Evolutionary conservation across 208 protist genomes (phyloP), one percentile per base, ranked within the genome.

Genomic region (Leishmania braziliensis): DNA sequence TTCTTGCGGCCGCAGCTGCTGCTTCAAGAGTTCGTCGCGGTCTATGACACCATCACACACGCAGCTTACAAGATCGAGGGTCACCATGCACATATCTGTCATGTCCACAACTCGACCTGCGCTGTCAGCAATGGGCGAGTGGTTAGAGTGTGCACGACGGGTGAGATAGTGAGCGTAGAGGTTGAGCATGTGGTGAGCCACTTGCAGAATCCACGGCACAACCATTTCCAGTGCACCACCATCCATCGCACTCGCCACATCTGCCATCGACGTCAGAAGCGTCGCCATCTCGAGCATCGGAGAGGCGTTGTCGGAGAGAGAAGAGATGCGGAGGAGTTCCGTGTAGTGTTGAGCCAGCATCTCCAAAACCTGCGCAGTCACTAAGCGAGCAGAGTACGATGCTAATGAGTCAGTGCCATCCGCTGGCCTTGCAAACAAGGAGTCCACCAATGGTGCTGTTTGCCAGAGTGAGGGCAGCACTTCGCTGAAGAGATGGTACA

Each of bases 21-120:
- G 33, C 43, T 46, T 29, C 51, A 85, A 53, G 6, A 87, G 48
- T 23, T 71, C 78, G 51, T 87, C 81, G 33, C 84, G 83, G n/a
- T 84, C 77, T n/a, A 94, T 26, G 29, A 90, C 43, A 36, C 83
- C 82, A 75, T 87, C 85, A 70, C 88, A 94, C 56, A 81, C 82
- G 53, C 73, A 84, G 77, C 90, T 90, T 33, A 94, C 71, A n/a
- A 94, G 82, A 70, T 94, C 88, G 56, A 94, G 75, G 29, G 86
- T 79, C 53, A 92, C 81, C 79, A 89, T 88, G 63, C 74, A 83
- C 62, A 88, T 72, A 66, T 94, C 91, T 51, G 72, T 85, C 51
- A 84, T 79, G 80, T 91, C 80, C 56, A 87, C 78, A 6, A 51
- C 65, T 20, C 68, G 39, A 60, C 48, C 26, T n/a, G 46, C 43